phyloP scores from a whole-genome alignment of 108 stramenopile genomes.

The Parmales sp. region DNA sequence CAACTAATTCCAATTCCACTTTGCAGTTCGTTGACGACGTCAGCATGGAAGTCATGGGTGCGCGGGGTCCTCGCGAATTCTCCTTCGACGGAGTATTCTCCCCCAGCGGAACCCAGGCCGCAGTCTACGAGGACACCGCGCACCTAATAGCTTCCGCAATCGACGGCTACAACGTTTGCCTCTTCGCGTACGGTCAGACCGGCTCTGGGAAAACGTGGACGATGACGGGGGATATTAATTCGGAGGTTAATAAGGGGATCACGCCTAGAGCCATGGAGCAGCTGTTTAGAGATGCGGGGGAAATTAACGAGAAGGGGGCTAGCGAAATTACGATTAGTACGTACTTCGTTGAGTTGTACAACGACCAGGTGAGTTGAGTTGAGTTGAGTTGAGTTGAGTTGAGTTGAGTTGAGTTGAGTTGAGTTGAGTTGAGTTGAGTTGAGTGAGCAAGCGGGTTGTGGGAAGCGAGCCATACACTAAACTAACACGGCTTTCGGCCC shows the following conservation, averaged over 20 bases:
- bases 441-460: conserved; percentile 8
- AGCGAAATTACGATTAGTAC: conserved; percentile 29
- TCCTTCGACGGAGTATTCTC: conserved; percentile 38
- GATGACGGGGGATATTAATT: conserved; percentile 32
- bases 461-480: conserved; percentile 36
- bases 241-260: conserved; percentile 23
- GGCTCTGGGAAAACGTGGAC: conserved; percentile 49
- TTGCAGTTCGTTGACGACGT: conserved; percentile 33
- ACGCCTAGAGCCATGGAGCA: conserved; percentile 39
- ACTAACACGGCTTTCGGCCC: conserved; percentile 51
- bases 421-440: too few species aligned
- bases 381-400: too few species aligned
- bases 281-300: conserved; percentile 24
- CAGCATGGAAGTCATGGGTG: conserved; percentile 26
- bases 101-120: conserved; percentile 18
- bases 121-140: conserved; percentile 31
- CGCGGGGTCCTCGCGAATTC: conserved; percentile 29
- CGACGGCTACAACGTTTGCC: conserved; percentile 52
- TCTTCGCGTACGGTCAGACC: conserved; percentile 58
- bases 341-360: conserved; percentile 58
- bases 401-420: too few species aligned
- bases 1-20: too few species aligned
- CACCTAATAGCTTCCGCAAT: conserved; percentile 34
- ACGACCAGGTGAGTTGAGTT: too few species aligned
- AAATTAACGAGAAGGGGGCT: conserved; percentile 14